Percentiles rank a stretch among this genome's conserved stretches.
These are phyloP conservation scores for Xylaria multiplex DNA, from an alignment of 2,329 filamentous ascomycete species.

Conservation along the genomic window DNA sequence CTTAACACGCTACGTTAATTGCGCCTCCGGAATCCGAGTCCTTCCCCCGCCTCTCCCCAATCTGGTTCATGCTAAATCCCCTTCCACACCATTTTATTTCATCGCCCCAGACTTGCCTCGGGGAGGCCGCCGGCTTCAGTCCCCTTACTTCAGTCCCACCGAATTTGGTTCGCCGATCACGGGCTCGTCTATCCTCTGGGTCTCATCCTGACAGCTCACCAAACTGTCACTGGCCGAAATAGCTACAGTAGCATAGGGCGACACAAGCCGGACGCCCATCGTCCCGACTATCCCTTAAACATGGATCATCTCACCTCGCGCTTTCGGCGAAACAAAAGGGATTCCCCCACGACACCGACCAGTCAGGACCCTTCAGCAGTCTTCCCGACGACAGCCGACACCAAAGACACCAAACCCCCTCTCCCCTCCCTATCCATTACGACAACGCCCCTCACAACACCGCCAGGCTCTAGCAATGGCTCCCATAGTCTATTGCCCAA, in stretches of 20 bases:
- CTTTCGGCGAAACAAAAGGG: conserved; percentile 44
- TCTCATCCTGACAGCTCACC: not conserved
- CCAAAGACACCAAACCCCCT: conserved; percentile 31
- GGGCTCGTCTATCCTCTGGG: conserved; percentile 7
- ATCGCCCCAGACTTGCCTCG: not conserved
- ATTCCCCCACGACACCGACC: conserved; percentile 30
- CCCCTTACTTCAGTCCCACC: not conserved
- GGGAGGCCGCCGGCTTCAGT: not conserved
- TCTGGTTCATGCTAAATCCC: conserved; percentile 25
- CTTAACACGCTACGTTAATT: conserved; percentile 8
- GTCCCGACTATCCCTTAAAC: conserved; percentile 8
- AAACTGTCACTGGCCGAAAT: not conserved
- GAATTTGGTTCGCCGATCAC: conserved; percentile 9
- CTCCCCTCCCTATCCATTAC: conserved; percentile 45
- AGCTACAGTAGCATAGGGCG: not conserved
- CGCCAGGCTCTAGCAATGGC: conserved; percentile 41
- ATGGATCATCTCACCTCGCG: conserved; percentile 47
- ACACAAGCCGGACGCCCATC: conserved; percentile 2
- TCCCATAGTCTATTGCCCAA: conserved; percentile 38
- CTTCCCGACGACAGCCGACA: conserved; percentile 35
- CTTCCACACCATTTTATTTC: conserved; percentile 4
- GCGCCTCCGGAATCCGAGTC: not conserved
- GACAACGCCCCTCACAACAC: conserved; percentile 38
- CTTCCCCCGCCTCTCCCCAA: not conserved
- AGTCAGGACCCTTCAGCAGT: conserved; percentile 14